Conservation (phyloP, 352 stramenopile species). For the Elongisporangium prolatum region DNA sequence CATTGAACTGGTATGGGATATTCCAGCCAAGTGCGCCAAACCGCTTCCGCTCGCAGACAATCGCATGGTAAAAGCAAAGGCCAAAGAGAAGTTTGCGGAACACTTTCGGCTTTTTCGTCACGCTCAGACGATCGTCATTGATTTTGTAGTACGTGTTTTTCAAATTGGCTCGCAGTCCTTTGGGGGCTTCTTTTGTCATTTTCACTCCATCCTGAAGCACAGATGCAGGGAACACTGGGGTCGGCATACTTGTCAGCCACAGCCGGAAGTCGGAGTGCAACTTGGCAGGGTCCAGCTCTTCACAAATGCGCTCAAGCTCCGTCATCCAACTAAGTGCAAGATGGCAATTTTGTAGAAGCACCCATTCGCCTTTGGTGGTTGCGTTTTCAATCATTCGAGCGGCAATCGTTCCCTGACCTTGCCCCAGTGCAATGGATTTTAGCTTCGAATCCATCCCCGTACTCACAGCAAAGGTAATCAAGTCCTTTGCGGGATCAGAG, state of each 20-base stretch:
- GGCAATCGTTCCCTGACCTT: slow-evolving; percentile 90
- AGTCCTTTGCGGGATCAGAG: slow-evolving; percentile 92
- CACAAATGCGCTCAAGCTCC: slow-evolving; percentile 93
- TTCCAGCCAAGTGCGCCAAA: slow-evolving; percentile 96
- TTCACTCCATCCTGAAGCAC: slow-evolving; percentile 96
- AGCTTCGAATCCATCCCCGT: slow-evolving; percentile 88
- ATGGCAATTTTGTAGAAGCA: slow-evolving; percentile 94
- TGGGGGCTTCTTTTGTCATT: slow-evolving; percentile 96
- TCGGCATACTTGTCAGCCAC: slow-evolving; percentile 91
- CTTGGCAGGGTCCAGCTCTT: slow-evolving; percentile 81
- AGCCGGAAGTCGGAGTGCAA: slow-evolving; percentile 91
- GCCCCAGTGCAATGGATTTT: slow-evolving; percentile 91
- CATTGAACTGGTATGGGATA: slow-evolving; percentile 97
- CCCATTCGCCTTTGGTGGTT: slow-evolving; percentile 90
- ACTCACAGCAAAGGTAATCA: slow-evolving; percentile 86
- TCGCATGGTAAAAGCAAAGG: slow-evolving; percentile 89
- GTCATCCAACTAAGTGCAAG: slow-evolving; percentile 94
- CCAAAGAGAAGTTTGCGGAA: slow-evolving; percentile 95
- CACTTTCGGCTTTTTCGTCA: slow-evolving; percentile 81
- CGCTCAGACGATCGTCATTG: slow-evolving; percentile 79
- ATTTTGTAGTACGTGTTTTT: slow-evolving; percentile 95
- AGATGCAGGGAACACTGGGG: slow-evolving; percentile 82
- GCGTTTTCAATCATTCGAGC: slow-evolving; percentile 89
- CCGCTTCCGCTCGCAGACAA: slow-evolving; percentile 92
- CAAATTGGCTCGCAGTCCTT: slow-evolving; percentile 91